Evolutionary conservation across 176 grass and related monocot species (phyloP).

Genomic region (Oryza glumipatula): DNA sequence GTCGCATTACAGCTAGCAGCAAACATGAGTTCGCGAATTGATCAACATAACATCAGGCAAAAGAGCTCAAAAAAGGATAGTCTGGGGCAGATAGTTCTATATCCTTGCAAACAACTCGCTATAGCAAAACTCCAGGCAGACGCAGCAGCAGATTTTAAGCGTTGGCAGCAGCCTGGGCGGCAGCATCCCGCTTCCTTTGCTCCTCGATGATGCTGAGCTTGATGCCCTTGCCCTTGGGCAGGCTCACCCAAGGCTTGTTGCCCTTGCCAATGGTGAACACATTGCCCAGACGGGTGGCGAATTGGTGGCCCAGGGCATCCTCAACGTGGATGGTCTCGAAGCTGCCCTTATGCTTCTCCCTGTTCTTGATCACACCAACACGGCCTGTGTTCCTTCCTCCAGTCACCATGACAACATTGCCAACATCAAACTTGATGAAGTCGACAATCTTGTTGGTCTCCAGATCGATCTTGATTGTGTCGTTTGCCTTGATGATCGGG

Average conservation of each 20-base stretch:
- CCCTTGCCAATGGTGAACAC: conserved; percentile 58
- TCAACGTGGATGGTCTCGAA: conserved; percentile 50
- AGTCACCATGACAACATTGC: conserved; percentile 59
- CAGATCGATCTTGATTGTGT: conserved; percentile 58
- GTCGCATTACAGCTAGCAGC: conserved; percentile 13
- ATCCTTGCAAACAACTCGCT: conserved; percentile 1
- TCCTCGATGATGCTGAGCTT: conserved; percentile 63
- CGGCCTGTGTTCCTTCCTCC: conserved; percentile 54
- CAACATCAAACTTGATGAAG: conserved; percentile 62
- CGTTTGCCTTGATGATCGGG: conserved; percentile 54
- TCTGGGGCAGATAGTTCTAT: conserved; percentile 31
- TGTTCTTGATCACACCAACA: conserved; percentile 57
- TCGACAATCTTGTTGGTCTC: conserved; percentile 52
- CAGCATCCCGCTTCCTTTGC: conserved; percentile 49
- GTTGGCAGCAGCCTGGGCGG: not conserved
- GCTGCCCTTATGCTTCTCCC: conserved; percentile 56
- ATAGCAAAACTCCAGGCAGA: conserved; percentile 32
- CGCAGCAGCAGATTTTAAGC: conserved; percentile 13
- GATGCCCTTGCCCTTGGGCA: conserved; percentile 60
- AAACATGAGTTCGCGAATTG: not conserved
- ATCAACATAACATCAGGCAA: conserved; percentile 13
- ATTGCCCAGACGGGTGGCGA: conserved; percentile 51
- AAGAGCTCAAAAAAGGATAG: conserved; percentile 34
- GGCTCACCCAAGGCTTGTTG: conserved; percentile 48
- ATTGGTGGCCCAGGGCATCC: conserved; percentile 49